These are phyloP conservation scores for Rhypophila decipiens DNA, from an alignment of 495 filamentous ascomycete species.

Conservation along the genomic window DNA sequence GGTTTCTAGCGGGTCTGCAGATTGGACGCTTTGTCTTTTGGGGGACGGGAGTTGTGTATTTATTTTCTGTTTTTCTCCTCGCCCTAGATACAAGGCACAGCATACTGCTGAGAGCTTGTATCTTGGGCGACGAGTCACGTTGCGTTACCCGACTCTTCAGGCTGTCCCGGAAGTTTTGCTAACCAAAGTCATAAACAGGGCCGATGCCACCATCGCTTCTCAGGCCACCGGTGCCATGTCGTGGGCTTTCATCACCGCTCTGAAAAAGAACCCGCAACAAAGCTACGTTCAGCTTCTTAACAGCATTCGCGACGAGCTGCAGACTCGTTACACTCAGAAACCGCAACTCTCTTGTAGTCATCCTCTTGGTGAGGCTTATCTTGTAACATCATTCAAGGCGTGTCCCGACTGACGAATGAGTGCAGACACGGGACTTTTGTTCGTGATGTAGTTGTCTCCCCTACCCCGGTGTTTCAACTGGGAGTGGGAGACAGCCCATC, in stretches of 20 bases:
- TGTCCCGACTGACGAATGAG: slow-evolving; percentile 16
- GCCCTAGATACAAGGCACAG: slow-evolving; percentile 32
- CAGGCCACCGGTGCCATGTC: slow-evolving; percentile 97
- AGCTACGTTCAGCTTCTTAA: slow-evolving; percentile 95
- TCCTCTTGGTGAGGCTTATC: slow-evolving; percentile 64
- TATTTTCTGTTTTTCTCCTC: slow-evolving; percentile 17
- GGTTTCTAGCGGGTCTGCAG: neutral
- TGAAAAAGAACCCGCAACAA: slow-evolving; percentile 97
- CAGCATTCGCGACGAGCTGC: slow-evolving; percentile 87
- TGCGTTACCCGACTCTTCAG: slow-evolving; percentile 27
- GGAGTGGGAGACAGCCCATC: neutral
- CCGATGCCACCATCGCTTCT: slow-evolving; percentile 61
- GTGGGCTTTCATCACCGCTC: slow-evolving; percentile 87
- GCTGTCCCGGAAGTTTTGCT: slow-evolving; percentile 5
- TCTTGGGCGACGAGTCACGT: slow-evolving; percentile 53
- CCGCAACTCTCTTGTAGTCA: slow-evolving; percentile 96
- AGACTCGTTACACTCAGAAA: slow-evolving; percentile 87
- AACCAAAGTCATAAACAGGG: slow-evolving; percentile 51
- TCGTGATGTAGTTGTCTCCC: slow-evolving; percentile 37
- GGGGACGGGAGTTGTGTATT: slow-evolving; percentile 5
- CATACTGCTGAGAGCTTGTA: slow-evolving; percentile 33
- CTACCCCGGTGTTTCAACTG: neutral
- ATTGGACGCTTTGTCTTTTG: neutral
- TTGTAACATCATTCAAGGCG: slow-evolving; percentile 24
- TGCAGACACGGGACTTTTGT: slow-evolving; percentile 45